Base-by-base conservation (phyloP, 148 eudicot genomes). In the Selenicereus undatus region DNA sequence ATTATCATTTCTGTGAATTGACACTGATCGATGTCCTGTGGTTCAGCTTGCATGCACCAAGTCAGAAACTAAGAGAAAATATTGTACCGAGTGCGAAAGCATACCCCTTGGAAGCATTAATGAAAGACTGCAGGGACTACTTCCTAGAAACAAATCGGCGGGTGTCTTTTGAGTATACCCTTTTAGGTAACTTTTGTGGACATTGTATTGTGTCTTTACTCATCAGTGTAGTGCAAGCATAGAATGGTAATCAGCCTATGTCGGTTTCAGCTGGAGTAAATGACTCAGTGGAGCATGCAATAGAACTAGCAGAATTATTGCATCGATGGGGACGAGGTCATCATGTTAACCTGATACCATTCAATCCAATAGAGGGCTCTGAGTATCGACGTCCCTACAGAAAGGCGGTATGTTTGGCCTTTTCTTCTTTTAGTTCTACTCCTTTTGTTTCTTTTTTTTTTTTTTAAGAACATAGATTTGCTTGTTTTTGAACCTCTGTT, bases 51-150 rank as follows among this genome's bases (percentile, higher is more conserved):
- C 99, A 97, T 87, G 99, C 99, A 85, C 98, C 99, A 26, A 97
- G 94, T 84, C 99, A 97, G 93, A 90, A 89, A 84, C 94, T 97
- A 51, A 84, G 99, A 84, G 99, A 97, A 88, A 84, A 43, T 62
- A 91, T 97, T 73, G 99, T 97, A 82, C 99, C 99, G 58, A 97
- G 99, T 89, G 99, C 99, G 54, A 97, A 92, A 86, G 88, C 96
- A 27, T 97, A 97, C 75, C 99, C 98, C 76, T 78, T 97, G 89
- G 94, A 90, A 78, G 98, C 96, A 76, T 85, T 97, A 52, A 86
- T 97, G 94, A 90, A 97, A 86, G 99, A 97, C 85, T 97, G 99
- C 88, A 90, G 85, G 84, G 98, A 94, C 80, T 97, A 97, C 88
- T 94, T 94, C 75, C 82, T 78, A 8, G 97, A 97, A 89, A 97